Evolutionary conservation across 495 filamentous ascomycete genomes (phyloP), one percentile per base, ranked within the genome.

Genomic region (Sporormia fimetaria): DNA sequence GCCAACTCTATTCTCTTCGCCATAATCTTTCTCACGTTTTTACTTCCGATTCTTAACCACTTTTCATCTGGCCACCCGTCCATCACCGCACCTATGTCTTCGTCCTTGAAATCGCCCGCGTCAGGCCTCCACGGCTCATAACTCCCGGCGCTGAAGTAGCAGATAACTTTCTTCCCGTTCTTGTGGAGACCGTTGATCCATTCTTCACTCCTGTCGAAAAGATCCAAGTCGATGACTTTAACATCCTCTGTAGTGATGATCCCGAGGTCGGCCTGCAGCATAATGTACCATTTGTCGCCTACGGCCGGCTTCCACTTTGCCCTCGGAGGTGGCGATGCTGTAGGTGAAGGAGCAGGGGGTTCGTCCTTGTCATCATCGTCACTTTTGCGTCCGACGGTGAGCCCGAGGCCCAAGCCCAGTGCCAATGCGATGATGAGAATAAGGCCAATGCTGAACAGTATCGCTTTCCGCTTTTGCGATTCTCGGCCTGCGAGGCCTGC

Each of bases 121-220:
- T 85, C 80, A 4, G 63, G 56, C 4, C 78, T 69, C 58, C 65
- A 72, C 41, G 69, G 53, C 58, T 80, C 75, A 42, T 69, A 80
- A 11, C 67, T 73, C 4, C 80, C 80, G 0, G 78, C 80, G 8
- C 69, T 74, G 62, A 82, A 83, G 56, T 83, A 85, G 64, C 80
- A 85, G 41, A 83, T 78, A 18, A 81, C 72, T 31, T 68, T 75
- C 39, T 71, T 64, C 9, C 62, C 63, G 21, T 58, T 41, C 3
- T 23, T 27, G 28, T 79, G 71, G 1, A 81, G 61, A 0, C 54
- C 42, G 3, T 58, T 40, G 40, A 79, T 74, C 2, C 54, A 64
- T 12, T 58, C 47, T 4, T 55, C 55, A 16, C 54, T 28, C 36
- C 70, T 79, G 35, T 63, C 57, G 61, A 76, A 76, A 3, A 81